phyloP scores from a whole-genome alignment of 148 eudicot genomes.

The Silene conica region DNA sequence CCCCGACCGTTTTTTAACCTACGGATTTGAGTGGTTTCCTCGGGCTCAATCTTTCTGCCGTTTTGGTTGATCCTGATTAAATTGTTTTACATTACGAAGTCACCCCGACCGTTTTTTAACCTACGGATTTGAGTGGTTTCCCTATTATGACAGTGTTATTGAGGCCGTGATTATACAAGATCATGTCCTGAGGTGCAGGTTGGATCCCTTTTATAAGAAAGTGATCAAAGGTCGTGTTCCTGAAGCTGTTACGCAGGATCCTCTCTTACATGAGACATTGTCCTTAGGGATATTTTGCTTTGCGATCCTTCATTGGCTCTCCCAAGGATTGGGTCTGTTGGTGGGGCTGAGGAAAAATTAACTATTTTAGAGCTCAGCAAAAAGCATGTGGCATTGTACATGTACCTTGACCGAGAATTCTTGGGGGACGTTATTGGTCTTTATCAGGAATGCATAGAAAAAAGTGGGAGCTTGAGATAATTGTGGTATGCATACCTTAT shows the following conservation, averaged over 20 bases:
- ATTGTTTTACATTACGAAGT: no score
- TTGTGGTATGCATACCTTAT: no score
- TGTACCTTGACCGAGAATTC: background rate
- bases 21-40: background rate
- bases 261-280: background rate
- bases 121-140: background rate
- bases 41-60: background rate
- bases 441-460: no score
- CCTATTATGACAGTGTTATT: background rate
- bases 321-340: background rate
- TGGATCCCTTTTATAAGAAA: background rate
- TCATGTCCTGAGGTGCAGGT: background rate
- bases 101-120: background rate
- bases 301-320: background rate
- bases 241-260: background rate
- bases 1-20: background rate
- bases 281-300: background rate
- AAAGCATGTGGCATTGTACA: background rate
- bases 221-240: no score
- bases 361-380: background rate
- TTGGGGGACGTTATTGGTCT: no score
- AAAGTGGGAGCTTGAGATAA: no score
- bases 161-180: no score
- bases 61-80: background rate
- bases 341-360: background rate